phyloP scores from a whole-genome alignment of 257 asterid genomes.

The Fraxinus cuspidata region DNA sequence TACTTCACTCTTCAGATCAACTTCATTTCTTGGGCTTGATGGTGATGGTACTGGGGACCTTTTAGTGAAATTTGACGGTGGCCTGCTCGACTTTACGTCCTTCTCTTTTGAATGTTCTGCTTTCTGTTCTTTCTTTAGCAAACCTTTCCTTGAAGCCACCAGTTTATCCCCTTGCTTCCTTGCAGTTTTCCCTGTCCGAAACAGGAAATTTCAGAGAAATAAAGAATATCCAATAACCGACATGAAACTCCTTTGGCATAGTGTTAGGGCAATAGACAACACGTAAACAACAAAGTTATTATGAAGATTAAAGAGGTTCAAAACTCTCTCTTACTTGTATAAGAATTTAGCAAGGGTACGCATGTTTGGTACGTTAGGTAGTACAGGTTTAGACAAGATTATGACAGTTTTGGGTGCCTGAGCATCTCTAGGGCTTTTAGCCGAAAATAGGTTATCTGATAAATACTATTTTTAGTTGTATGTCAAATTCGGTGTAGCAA shows the following conservation, averaged over 20 bases:
- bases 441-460: no score
- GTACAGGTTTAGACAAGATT: neutral
- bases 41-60: constrained; percentile 58
- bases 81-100: constrained; percentile 40
- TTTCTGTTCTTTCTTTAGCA: constrained; percentile 36
- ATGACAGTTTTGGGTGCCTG: neutral
- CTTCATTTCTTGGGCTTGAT: constrained; percentile 27
- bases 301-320: no score
- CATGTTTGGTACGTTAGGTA: no score
- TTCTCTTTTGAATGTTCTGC: constrained; percentile 24
- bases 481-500: no score
- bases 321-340: no score
- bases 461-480: no score
- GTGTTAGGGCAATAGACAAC: no score
- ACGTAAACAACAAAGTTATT: no score
- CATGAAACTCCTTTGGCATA: neutral
- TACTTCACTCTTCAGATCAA: constrained; percentile 3
- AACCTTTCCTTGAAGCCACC: constrained; percentile 20
- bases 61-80: constrained; percentile 51
- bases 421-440: no score
- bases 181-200: constrained; percentile 36
- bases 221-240: neutral
- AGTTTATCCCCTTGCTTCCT: constrained; percentile 33
- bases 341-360: no score
- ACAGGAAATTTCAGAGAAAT: constrained; percentile 17